Evolutionary conservation across 2,329 filamentous ascomycete genomes (phyloP), one percentile per base, ranked within the genome.

Genomic region (Sporothrix inflata): DNA sequence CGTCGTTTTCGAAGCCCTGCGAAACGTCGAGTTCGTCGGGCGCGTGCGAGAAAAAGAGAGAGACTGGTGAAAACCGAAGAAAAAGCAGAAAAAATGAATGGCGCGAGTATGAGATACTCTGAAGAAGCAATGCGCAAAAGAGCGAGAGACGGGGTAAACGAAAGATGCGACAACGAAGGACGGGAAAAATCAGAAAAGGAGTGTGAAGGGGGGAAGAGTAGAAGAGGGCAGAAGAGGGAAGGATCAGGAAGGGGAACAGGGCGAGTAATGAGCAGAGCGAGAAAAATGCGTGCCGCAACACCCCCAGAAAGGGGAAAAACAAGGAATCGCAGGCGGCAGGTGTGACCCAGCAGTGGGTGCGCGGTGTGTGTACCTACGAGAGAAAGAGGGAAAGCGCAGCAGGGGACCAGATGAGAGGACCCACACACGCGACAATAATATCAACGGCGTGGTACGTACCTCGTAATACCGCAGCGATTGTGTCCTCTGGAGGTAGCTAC

Each of bases 51-150:
- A 38, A 38, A 63, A 63, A 49, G 21, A 14, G 55, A 55, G 57
- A 72, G n/a, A 49, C 57, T 16, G 65, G 42, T 38, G 34, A 9
- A 6, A 67, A 38, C 42, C 21, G 38, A 27, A 60, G 21, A 40
- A n/a, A 12, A 34, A 45, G 45, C 11, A 63, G 21, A 34, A 27
- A 40, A 57, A 74, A 73, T 19, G 74, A 75, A 69, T 70, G 72
- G 71, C 68, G 34, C 72, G 73, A 74, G 73, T 49, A 65, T 47
- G 57, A 42, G 34, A 68, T 71, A 70, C 72, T 72, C 73, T 73
- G 60, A 24, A 55, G 66, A 71, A 60, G 19, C 47, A 67, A 49
- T 2, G 24, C 55, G 65, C 65, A 67, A 47, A 49, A 53, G 34
- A 49, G 30, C 40, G 68, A 60, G 19, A 12, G 51, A 71, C 45